Percentiles rank a stretch among this genome's conserved stretches.
Evolutionary conservation across 1,139 yeast genomes (phyloP).

Genomic region (Protomyces macrosporus): DNA sequence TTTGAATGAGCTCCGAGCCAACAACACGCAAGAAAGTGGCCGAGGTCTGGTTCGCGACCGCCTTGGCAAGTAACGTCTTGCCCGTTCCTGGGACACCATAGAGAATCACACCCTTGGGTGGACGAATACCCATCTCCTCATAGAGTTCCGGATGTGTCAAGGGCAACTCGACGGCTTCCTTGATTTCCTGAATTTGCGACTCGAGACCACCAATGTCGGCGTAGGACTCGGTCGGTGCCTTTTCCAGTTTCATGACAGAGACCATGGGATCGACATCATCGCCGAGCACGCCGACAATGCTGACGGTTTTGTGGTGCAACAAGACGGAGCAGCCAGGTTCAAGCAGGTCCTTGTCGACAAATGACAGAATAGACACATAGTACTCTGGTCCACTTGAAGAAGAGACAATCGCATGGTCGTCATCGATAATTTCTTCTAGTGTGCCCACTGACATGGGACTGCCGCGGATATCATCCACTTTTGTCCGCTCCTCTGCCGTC

Average conservation of each 20-base stretch:
- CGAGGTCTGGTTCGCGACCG: slow-evolving; percentile 96
- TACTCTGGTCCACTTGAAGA: slow-evolving; percentile 95
- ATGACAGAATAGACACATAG: slow-evolving; percentile 91
- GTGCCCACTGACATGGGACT: slow-evolving; percentile 97
- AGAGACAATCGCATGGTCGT: slow-evolving; percentile 97
- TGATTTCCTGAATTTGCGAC: slow-evolving; percentile 92
- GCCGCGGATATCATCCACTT: slow-evolving; percentile 92
- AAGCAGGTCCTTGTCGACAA: slow-evolving; percentile 89
- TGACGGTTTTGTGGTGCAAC: slow-evolving; percentile 89
- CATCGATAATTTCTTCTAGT: slow-evolving; percentile 92
- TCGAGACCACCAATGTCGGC: slow-evolving; percentile 98
- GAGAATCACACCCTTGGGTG: slow-evolving; percentile 98
- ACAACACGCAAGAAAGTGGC: slow-evolving; percentile 95
- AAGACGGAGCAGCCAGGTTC: slow-evolving; percentile 99
- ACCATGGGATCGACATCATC: slow-evolving; percentile 99
- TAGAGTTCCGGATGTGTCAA: slow-evolving; percentile 95
- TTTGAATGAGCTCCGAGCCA: slow-evolving; percentile 94
- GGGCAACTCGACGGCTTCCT: slow-evolving; percentile 96
- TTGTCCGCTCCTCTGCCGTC: slow-evolving; percentile 92
- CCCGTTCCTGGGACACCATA: slow-evolving; percentile 99
- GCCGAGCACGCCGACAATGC: slow-evolving; percentile 89
- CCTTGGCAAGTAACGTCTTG: slow-evolving; percentile 91
- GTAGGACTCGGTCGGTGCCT: slow-evolving; percentile 93
- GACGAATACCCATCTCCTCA: slow-evolving; percentile 98
- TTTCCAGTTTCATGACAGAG: slow-evolving; percentile 93